These are phyloP conservation scores for Bipolaris oryzae DNA, from an alignment of 2,329 filamentous ascomycete species.

Conservation along the genomic window DNA sequence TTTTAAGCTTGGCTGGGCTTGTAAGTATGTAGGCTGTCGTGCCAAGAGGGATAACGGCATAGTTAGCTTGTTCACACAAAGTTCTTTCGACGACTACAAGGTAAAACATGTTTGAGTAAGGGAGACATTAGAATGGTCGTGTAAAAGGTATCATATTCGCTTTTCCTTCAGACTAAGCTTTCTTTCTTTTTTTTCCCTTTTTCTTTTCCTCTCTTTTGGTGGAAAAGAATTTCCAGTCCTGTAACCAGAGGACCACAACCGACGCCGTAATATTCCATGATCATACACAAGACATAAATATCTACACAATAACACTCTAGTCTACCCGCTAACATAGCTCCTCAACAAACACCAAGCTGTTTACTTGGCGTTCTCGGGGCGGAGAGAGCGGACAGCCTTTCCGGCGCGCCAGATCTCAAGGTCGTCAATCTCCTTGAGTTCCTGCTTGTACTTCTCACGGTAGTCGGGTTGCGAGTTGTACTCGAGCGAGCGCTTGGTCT, in stretches of 20 bases:
- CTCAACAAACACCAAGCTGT: constrained; percentile 1
- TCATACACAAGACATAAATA: constrained; percentile 29
- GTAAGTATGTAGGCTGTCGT: no score
- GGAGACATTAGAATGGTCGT: not conserved
- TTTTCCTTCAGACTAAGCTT: constrained; percentile 3
- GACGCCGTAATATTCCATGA: constrained; percentile 27
- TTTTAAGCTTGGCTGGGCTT: no score
- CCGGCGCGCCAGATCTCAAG: constrained; percentile 99
- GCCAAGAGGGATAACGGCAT: not conserved
- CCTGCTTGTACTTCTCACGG: constrained; percentile 94
- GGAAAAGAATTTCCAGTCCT: not conserved
- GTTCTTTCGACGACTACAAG: no score
- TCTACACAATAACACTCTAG: constrained; percentile 28
- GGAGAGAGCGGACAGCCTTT: constrained; percentile 79
- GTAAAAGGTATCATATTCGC: constrained; percentile 8
- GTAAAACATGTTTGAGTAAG: no score
- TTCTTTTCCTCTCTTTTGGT: not conserved
- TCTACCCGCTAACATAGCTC: constrained; percentile 4
- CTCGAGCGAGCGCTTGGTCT: constrained; percentile 95
- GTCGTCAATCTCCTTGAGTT: constrained; percentile 98
- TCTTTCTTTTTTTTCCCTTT: not conserved
- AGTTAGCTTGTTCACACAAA: not conserved
- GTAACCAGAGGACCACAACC: constrained; percentile 7
- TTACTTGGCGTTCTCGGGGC: constrained; percentile 49
- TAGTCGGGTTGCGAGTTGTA: constrained; percentile 97